Base-by-base conservation (phyloP, 2,329 filamentous ascomycete genomes). In the Pezicula radicicola region DNA sequence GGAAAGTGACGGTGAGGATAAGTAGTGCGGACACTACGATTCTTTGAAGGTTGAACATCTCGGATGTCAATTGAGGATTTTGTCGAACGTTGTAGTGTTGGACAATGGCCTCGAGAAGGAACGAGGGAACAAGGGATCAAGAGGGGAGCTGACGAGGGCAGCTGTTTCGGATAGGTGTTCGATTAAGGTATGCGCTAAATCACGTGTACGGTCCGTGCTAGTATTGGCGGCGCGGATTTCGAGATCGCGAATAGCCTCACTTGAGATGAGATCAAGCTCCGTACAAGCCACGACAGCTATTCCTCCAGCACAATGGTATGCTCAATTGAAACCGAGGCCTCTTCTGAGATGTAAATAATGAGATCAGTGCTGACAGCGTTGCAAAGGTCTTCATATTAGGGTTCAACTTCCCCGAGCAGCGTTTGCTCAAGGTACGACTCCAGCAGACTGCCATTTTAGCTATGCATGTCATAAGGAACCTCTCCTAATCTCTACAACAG, bases 381-480 rank as follows among this genome's bases (percentile, higher is more conserved):
- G 8, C 19, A 7, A 21, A 68, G 65, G 88, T 92, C 66, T 89
- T 94, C 76, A 86, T 97, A 65, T 79, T 93, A 66, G 89, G 90
- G 64, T 78, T 89, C 76, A 92, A 88, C 76, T 97, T 97, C 76
- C 76, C 83, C 63, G 92, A 96, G 75, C 75, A 77, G 65, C 86
- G 87, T 71, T 82, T 97, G 66, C 87, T 97, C 69, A 88, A 88
- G 78, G 91, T 90, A 83, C 70, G 74, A 45, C 25, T 46, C 46
- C 51, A 53, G 55, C 19, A 30, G 12, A 28, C 40, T 10, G 10
- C 37, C 27, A n/a, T n/a, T 13, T 15, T 21, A 25, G 25, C 13
- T 43, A 45, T 25, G n/a, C 41, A 36, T 45, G 48, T 49, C 47
- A 42, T 40, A 46, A 45, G 15, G 19, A 46, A 19, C 25, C 25